Conservation (phyloP, 2,329 filamentous ascomycete genomes). For the Trichoderma koningiopsis region DNA sequence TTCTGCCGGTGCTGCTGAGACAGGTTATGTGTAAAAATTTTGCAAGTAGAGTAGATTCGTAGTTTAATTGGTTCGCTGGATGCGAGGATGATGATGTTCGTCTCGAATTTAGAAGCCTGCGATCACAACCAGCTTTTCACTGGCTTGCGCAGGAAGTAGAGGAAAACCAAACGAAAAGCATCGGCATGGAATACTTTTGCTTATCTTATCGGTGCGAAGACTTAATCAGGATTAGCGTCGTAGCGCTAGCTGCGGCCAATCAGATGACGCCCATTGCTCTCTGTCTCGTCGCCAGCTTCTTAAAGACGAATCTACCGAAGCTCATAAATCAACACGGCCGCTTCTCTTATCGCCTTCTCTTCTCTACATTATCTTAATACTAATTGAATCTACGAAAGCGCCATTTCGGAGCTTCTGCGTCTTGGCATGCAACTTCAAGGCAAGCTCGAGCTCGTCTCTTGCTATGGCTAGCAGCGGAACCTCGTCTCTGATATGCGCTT, state of each 20-base stretch:
- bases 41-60: neutral
- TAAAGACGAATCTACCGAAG: neutral
- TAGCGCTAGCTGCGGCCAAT: constrained; percentile 2
- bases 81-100: neutral
- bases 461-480: constrained; percentile 14
- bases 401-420: neutral
- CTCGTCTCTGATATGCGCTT: constrained; percentile 4
- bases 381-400: neutral
- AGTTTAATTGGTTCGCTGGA: neutral
- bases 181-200: constrained; percentile 4
- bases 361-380: neutral
- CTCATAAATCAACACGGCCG: neutral
- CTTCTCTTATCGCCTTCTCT: neutral
- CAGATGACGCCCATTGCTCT: constrained; percentile 8
- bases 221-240: neutral
- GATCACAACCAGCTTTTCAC: neutral
- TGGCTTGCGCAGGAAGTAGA: neutral
- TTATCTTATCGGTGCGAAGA: constrained; percentile 17
- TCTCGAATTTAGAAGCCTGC: neutral
- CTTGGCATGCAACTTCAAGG: neutral
- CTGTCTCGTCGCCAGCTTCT: constrained; percentile 5
- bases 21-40: neutral
- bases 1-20: neutral
- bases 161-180: neutral
- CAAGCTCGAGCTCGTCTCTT: neutral